Evolutionary conservation across 1,139 yeast species (phyloP), one percentile per base, ranked within the genome.

Genomic region (Hyphopichia wangnamkhiaoensis): DNA sequence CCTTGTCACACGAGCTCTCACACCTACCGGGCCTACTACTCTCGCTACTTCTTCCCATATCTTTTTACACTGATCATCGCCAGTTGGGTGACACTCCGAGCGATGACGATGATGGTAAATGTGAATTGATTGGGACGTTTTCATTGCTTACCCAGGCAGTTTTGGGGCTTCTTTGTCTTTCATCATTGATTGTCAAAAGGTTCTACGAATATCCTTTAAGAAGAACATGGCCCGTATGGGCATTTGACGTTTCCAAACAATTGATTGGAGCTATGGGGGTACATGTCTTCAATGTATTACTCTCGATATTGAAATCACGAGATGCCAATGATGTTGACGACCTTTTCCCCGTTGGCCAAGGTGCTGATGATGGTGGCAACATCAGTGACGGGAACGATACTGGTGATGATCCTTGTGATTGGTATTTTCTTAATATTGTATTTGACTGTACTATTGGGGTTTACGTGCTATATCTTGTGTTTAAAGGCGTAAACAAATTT

Each of bases 361-460:
- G 34, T 25, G 30, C 19, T 32, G 39, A 28, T 2, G 29, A 31
- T 12, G 44, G 36, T 19, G 38, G 35, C 31, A 45, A 31, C 13
- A 45, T 39, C 24, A 49, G 44, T 16, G 47, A 38, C 26, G 52
- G 21, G n/a, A 23, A 48, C 28, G 52, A 40, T 13, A 43, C 46
- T 20, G 50, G 52, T 12, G 72, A 68, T 26, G 74, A 84, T 49
- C 91, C 91, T 7, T 86, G 95, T 56, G 89, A 85, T 50, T 91
- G 97, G 95, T 93, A 93, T 64, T 91, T 93, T 54, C 69, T 93
- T 40, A 93, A 87, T 54, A 79, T 91, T 32, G 74, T 91, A 16
- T 77, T 91, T 56, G 98, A 93, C 59, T 91, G 98, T 33, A 93
- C 98, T 0, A 74, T 91, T n/a, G 98, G 98, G 0, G 95, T 90